phyloP scores from a whole-genome alignment of 2,329 filamentous ascomycete genomes.

The Trichoderma gracile region DNA sequence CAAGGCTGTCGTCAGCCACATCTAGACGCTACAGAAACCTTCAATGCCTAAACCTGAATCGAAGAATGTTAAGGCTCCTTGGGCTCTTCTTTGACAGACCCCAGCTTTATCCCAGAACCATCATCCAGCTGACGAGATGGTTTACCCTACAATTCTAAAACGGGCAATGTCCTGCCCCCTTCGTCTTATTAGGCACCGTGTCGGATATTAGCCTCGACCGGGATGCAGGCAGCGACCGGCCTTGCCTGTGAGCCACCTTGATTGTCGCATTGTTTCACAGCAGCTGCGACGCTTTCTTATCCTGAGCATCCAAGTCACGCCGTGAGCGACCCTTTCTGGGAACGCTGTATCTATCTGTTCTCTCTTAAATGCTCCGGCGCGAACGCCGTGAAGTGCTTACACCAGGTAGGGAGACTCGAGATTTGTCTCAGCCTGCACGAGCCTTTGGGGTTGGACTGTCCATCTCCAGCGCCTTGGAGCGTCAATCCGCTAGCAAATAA shows the following conservation, averaged over 20 bases:
- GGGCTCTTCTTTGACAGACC: neutral
- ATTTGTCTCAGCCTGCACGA: conserved; percentile 3
- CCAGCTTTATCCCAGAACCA: neutral
- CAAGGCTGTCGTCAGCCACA: neutral
- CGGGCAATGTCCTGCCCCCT: neutral
- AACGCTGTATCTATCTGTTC: neutral
- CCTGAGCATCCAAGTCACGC: neutral
- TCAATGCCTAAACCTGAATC: neutral
- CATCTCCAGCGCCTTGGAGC: neutral
- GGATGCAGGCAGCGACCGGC: conserved; percentile 14
- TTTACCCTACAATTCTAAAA: conserved; percentile 13
- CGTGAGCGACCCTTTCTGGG: no score
- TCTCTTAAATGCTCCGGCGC: neutral
- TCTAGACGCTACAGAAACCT: neutral
- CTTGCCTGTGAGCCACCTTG: conserved; percentile 2
- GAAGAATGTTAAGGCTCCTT: neutral
- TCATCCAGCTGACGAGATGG: neutral
- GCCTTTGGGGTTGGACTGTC: neutral
- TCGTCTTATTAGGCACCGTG: conserved; percentile 1
- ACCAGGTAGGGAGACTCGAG: neutral
- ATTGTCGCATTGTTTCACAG: conserved; percentile 20
- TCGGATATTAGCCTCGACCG: conserved; percentile 16
- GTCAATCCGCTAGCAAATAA: neutral
- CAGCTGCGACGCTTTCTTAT: neutral
- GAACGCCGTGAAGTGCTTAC: no score